Evolutionary conservation across 768 basidiomycete genomes (phyloP), one percentile per base, ranked within the genome.

Genomic region (Boletus subparvulus): DNA sequence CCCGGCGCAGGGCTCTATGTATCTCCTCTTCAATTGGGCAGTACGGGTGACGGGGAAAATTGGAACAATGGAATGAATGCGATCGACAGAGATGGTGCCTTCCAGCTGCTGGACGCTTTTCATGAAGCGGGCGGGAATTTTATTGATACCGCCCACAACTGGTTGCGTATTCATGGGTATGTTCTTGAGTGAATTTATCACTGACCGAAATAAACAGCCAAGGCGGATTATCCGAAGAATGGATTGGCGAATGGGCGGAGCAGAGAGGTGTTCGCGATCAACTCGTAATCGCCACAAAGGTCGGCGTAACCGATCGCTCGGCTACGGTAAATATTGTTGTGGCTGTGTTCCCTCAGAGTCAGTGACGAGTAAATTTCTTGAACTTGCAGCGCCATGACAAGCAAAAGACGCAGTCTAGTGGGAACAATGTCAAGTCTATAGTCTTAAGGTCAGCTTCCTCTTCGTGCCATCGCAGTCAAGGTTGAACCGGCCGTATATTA

Each of bases 231-330:
- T 51, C 50, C n/a, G 50, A 51, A 40, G 50, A 32, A 32, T 16
- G 50, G 50, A 30, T 51, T 42, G 50, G 50, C 14, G 50, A 51
- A 21, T 42, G 50, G 50, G 40, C 40, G 19, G 40, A 51, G 19
- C 28, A 41, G 19, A 30, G 39, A 41, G 0, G 28, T 16, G 28
- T 41, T 32, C 50, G 50, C 19, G 30, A 50, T 30, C 28, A 32
- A 30, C 37, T 50, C 10, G 50, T 50, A 39, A 41, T 50, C 50
- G 50, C 50, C 39, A 50, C 50, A 40, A 50, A 50, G 30, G 50
- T 41, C 4, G 28, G 21, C 10, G 30, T 10, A 32, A 3, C 30
- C 30, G 30, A 32, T 32, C 10, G 30, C 28, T 28, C 6, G 28
- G 28, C 9, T 1, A 7, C 30, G 30, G 30, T 30, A 30, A 9